Percentiles rank a stretch among this genome's conserved stretches.
These are phyloP conservation scores for Omphalea diandra DNA, from an alignment of 441 rosid genomes.

Conservation along the genomic window DNA sequence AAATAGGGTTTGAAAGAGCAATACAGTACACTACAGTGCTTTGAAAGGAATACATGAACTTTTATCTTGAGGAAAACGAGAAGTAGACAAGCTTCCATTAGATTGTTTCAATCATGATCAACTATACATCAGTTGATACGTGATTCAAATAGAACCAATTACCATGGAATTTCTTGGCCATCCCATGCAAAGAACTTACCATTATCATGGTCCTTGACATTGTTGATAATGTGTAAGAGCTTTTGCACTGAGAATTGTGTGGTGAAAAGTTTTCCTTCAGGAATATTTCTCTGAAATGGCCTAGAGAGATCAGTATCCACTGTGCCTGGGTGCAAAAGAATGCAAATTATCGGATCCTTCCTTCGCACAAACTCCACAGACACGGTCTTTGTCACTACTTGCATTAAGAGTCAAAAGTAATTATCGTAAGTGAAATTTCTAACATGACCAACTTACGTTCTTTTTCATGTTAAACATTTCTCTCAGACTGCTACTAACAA, in stretches of 20 bases:
- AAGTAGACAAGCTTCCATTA: too few relatives aligned
- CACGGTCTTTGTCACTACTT: slow-evolving; percentile 68
- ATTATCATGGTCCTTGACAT: slow-evolving; percentile 56
- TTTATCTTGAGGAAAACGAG: neutral
- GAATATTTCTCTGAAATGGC: slow-evolving; percentile 82
- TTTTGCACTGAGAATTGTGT: slow-evolving; percentile 76
- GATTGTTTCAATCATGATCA: neutral
- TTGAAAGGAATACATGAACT: neutral
- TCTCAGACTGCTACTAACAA: neutral
- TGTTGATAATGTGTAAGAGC: slow-evolving; percentile 63
- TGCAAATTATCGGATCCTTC: slow-evolving; percentile 76
- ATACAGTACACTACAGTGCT: neutral
- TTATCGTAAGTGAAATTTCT: neutral
- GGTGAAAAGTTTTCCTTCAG: slow-evolving; percentile 75
- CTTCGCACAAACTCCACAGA: slow-evolving; percentile 69
- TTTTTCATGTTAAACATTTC: neutral
- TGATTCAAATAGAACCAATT: neutral
- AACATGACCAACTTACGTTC: neutral
- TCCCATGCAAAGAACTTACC: slow-evolving; percentile 97
- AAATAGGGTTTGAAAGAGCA: neutral
- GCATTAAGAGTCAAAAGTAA: slow-evolving; percentile 16
- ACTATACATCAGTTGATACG: neutral
- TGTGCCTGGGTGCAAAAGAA: slow-evolving; percentile 90
- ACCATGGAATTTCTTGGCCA: slow-evolving; percentile 90
- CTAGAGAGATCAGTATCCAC: slow-evolving; percentile 91